These are phyloP conservation scores for Populus simonii DNA, from an alignment of 345 rosid genomes.

Conservation along the genomic window DNA sequence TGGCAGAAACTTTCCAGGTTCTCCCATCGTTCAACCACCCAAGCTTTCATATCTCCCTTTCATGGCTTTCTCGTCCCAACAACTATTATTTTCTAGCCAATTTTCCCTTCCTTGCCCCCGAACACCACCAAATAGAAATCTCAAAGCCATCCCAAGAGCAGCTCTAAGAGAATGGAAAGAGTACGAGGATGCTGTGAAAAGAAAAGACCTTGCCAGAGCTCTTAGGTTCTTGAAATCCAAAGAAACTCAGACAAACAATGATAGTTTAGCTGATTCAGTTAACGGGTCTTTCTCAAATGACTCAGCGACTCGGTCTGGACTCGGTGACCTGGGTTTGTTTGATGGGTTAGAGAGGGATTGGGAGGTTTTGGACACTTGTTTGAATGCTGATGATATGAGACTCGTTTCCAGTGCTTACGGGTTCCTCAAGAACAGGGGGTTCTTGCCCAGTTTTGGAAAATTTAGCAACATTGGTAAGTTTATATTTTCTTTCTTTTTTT, in stretches of 20 bases:
- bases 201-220: slow-evolving; percentile 81
- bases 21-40: no score
- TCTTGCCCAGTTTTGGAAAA: slow-evolving; percentile 73
- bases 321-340: slow-evolving; percentile 34
- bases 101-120: slow-evolving; percentile 11
- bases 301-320: slow-evolving; percentile 18
- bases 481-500: not conserved
- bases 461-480: slow-evolving; percentile 57
- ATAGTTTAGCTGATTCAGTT: slow-evolving; percentile 13
- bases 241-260: slow-evolving; percentile 22
- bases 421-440: slow-evolving; percentile 57
- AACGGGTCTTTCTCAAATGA: slow-evolving; percentile 15
- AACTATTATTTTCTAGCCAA: slow-evolving; percentile 5
- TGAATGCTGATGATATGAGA: slow-evolving; percentile 89
- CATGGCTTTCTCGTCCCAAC: no score
- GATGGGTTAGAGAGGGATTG: slow-evolving; percentile 54
- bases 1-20: no score
- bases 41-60: no score
- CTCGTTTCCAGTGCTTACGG: slow-evolving; percentile 71
- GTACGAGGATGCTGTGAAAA: slow-evolving; percentile 82
- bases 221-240: slow-evolving; percentile 65
- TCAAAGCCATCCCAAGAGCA: slow-evolving; percentile 34
- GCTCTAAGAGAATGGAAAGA: slow-evolving; percentile 66
- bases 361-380: slow-evolving; percentile 81
- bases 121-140: slow-evolving; percentile 4